Evolutionary conservation across 1,284 basidiomycete genomes (phyloP).

Genomic region (Heterobasidion irregulare): DNA sequence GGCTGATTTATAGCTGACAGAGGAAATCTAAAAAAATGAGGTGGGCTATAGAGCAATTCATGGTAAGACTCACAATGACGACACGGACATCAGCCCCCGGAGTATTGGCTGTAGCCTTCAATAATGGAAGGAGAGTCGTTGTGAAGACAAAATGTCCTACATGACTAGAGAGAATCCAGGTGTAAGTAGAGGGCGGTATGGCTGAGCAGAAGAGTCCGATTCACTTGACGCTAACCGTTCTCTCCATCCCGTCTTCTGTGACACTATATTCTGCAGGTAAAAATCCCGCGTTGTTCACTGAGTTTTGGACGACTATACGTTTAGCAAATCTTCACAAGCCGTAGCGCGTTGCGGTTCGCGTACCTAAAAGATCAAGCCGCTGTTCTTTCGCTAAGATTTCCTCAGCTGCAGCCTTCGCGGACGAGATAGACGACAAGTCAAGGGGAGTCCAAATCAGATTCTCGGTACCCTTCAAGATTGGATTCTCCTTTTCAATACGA

Average conservation of each 20-base stretch:
- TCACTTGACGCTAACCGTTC: constrained; percentile 2
- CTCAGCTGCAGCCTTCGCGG: constrained; percentile 6
- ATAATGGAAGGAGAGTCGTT: constrained; percentile 9
- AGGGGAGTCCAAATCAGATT: constrained; percentile 4
- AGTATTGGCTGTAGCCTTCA: constrained; percentile 8
- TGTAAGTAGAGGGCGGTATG: neutral
- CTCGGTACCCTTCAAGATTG: neutral
- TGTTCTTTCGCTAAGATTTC: constrained; percentile 6
- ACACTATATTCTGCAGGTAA: neutral
- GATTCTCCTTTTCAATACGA: neutral
- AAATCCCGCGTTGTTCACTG: constrained; percentile 7
- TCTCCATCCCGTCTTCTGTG: constrained; percentile 2
- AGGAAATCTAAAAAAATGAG: neutral
- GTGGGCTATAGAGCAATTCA: neutral
- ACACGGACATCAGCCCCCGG: constrained; percentile 10
- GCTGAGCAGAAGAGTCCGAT: neutral
- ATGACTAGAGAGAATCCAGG: constrained; percentile 2
- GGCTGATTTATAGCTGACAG: constrained; percentile 11
- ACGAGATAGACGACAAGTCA: constrained; percentile 2
- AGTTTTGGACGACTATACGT: neutral
- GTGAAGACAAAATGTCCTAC: constrained; percentile 12
- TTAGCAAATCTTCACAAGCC: neutral
- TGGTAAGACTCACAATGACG: constrained; percentile 1
- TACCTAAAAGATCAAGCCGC: constrained; percentile 9
- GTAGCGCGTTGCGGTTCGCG: neutral